Conservation (phyloP, 805 yeast genomes). For the Suhomyces prunicola region DNA sequence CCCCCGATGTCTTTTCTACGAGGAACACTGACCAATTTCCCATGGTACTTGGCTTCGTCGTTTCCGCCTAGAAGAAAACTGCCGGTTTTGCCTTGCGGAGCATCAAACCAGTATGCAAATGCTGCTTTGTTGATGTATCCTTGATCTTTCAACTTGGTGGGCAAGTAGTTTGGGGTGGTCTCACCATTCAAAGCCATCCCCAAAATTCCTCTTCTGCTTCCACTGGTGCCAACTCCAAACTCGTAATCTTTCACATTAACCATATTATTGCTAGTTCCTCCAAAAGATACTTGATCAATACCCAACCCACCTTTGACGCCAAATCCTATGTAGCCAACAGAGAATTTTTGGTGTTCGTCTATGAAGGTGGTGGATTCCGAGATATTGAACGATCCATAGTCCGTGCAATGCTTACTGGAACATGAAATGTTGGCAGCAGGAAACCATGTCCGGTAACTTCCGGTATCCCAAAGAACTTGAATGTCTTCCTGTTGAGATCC, state of each 20-base stretch:
- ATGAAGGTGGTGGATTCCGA: background rate
- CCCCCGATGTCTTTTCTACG: background rate
- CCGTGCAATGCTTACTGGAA: background rate
- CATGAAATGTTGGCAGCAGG: background rate
- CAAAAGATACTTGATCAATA: background rate
- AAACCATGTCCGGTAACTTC: background rate
- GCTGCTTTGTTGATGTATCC: background rate
- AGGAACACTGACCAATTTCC: conserved; percentile 2
- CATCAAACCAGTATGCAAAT: background rate
- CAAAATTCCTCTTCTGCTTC: background rate
- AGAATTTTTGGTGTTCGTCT: background rate
- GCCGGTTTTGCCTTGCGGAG: background rate
- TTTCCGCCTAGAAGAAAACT: conserved; percentile 19
- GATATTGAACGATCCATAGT: background rate
- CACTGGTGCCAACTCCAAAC: background rate
- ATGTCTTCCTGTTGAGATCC: background rate
- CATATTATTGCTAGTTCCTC: background rate
- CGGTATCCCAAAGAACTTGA: background rate
- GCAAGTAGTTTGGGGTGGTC: background rate
- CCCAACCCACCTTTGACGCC: background rate
- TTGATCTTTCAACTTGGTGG: background rate
- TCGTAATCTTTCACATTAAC: background rate
- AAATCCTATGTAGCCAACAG: background rate
- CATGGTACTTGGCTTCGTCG: conserved; percentile 16
- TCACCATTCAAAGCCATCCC: background rate